Percentiles rank a stretch among this genome's conserved stretches.
Conservation (phyloP, 176 grass and related monocot genomes). For the Phragmites australis region DNA sequence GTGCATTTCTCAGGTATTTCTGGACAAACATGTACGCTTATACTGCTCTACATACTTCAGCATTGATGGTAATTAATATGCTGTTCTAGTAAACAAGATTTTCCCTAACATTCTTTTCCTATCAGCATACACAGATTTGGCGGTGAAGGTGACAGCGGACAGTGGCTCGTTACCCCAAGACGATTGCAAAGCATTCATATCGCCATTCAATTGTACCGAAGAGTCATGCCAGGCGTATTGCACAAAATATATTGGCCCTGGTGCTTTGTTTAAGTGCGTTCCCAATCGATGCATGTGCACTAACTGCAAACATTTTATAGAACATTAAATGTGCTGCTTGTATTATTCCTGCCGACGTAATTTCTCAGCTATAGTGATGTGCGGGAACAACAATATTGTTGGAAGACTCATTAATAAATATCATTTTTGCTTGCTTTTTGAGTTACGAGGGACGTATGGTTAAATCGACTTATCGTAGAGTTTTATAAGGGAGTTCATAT, state of each 20-base stretch:
- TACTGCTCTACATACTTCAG: too few relatives aligned
- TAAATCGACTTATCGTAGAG: not conserved
- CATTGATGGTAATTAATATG: not conserved
- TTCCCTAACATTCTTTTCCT: not conserved
- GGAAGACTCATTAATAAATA: not conserved
- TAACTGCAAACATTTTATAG: not conserved
- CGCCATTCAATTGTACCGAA: not conserved
- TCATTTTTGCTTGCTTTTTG: not conserved
- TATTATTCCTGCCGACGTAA: not conserved
- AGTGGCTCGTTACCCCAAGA: not conserved
- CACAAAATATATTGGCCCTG: not conserved
- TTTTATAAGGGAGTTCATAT: not conserved
- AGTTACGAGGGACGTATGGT: too few relatives aligned
- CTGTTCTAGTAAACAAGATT: too few relatives aligned
- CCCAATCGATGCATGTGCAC: not conserved
- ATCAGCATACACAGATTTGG: not conserved
- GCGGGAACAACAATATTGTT: not conserved
- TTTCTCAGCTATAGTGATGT: not conserved
- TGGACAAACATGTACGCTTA: too few relatives aligned
- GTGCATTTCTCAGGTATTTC: not conserved
- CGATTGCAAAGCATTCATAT: not conserved
- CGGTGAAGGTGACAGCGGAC: not conserved
- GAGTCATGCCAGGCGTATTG: not conserved
- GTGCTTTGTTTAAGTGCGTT: not conserved
- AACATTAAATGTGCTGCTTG: not conserved